Evolutionary conservation across 2,329 filamentous ascomycete genomes (phyloP).

Genomic region (Diplodia corticola): DNA sequence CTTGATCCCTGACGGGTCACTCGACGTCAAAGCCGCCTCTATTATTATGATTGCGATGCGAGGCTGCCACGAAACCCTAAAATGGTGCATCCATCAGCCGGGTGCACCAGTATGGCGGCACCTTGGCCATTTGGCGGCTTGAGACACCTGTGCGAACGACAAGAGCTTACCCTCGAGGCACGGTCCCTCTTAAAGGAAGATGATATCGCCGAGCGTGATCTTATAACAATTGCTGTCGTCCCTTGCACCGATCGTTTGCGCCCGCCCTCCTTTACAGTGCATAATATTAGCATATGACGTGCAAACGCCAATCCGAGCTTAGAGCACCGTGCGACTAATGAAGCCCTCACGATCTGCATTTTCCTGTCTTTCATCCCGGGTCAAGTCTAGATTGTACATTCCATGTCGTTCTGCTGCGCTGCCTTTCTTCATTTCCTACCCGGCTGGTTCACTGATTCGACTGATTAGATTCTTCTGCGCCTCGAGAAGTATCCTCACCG

Average conservation of each 20-base stretch:
- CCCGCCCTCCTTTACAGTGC: background rate
- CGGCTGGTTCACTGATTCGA: background rate
- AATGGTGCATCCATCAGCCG: background rate
- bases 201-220: background rate
- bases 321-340: background rate
- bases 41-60: background rate
- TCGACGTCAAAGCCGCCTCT: background rate
- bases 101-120: background rate
- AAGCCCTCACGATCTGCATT: background rate
- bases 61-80: background rate
- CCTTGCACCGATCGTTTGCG: background rate
- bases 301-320: background rate
- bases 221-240: background rate
- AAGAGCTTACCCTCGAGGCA: background rate
- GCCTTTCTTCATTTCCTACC: background rate
- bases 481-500: conserved; percentile 78
- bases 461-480: conserved; percentile 64
- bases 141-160: background rate
- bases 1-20: background rate
- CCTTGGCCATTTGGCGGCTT: background rate
- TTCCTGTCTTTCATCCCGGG: background rate
- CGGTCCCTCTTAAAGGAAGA: background rate
- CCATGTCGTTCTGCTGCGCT: background rate
- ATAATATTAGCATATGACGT: too few species aligned
- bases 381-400: background rate